These are phyloP conservation scores for Oldenlandia corymbosa DNA, from an alignment of 257 asterid genomes.

Conservation along the genomic window DNA sequence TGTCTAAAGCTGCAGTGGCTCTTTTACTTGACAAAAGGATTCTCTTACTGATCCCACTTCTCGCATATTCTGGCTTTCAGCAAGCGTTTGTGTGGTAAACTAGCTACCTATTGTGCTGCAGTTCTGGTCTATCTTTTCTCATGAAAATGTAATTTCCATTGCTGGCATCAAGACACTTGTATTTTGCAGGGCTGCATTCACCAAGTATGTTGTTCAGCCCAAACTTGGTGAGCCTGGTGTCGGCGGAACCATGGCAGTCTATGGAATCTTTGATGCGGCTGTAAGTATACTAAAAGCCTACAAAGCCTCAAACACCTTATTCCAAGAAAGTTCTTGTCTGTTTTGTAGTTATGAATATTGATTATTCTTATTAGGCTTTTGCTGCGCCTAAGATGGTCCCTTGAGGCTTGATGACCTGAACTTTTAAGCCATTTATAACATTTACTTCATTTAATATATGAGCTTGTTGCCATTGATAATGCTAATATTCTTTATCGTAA, in stretches of 20 bases:
- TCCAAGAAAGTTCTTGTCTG: too few relatives aligned
- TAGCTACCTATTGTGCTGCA: neutral
- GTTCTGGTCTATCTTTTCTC: neutral
- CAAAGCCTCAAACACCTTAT: too few relatives aligned
- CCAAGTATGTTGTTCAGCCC: constrained; percentile 83
- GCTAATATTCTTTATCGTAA: neutral
- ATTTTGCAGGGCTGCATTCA: constrained; percentile 83
- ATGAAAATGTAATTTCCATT: constrained; percentile 8
- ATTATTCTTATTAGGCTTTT: neutral
- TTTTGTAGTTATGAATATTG: too few relatives aligned
- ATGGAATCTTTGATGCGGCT: constrained; percentile 81
- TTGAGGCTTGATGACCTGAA: neutral
- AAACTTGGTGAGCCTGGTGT: constrained; percentile 88
- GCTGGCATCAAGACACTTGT: neutral
- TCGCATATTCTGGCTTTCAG: constrained; percentile 92
- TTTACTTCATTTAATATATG: neutral
- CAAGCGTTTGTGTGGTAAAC: constrained; percentile 92
- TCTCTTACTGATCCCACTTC: constrained; percentile 78
- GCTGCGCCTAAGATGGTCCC: neutral
- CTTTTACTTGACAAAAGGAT: constrained; percentile 62
- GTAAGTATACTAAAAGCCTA: constrained; percentile 41
- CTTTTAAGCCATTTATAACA: neutral
- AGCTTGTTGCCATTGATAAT: neutral
- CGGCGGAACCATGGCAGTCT: constrained; percentile 94
- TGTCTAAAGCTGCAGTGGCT: constrained; percentile 43